Conservation (phyloP, 164 flowering plant genomes). For the Tinospora cordifolia region DNA sequence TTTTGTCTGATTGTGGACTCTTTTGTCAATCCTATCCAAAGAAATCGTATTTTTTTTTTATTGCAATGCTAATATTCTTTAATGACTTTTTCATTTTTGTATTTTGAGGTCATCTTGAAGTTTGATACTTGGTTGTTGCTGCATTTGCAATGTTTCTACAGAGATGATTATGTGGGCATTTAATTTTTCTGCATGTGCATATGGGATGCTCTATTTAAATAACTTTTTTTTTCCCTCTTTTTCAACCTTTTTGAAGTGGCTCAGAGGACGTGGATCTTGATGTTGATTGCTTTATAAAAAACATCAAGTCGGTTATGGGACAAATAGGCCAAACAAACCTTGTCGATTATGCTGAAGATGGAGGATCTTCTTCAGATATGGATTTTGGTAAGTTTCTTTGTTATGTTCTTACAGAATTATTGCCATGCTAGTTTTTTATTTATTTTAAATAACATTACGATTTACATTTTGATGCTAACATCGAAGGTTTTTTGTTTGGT, state of each 20-base stretch:
- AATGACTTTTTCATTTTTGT: background rate
- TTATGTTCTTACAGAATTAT: background rate
- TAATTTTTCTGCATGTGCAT: background rate
- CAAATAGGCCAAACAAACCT: conserved; percentile 19
- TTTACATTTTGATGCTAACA: background rate
- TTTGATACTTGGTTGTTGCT: background rate
- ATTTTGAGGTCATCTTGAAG: background rate
- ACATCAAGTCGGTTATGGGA: conserved; percentile 58
- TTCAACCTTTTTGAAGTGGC: conserved; percentile 30
- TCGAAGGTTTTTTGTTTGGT: background rate
- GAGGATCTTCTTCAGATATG: conserved; percentile 65
- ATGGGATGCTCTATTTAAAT: background rate
- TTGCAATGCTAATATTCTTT: background rate
- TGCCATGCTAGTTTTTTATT: too few species aligned
- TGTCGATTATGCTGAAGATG: conserved; percentile 30
- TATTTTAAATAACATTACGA: too few species aligned
- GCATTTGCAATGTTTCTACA: background rate
- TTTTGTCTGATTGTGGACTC: background rate
- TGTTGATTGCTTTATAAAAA: conserved; percentile 67
- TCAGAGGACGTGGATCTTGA: conserved; percentile 54
- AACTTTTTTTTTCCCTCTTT: conserved; percentile 1
- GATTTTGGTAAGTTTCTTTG: conserved; percentile 56
- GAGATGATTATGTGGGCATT: background rate
- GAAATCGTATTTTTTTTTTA: background rate
- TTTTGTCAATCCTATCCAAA: background rate